These are phyloP conservation scores for Globisporangium lucens DNA, from an alignment of 352 stramenopile species.

Conservation along the genomic window DNA sequence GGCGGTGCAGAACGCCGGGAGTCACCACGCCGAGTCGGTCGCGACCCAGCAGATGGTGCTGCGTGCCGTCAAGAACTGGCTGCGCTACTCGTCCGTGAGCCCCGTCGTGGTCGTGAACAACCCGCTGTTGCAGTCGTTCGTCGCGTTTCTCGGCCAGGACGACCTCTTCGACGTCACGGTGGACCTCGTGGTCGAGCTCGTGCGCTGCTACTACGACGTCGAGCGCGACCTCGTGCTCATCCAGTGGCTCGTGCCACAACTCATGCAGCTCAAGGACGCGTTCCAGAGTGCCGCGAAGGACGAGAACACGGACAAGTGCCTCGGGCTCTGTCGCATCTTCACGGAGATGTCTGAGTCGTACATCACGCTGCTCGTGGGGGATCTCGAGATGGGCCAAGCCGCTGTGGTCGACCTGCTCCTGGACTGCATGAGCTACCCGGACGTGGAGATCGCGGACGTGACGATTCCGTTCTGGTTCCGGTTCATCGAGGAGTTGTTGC, in stretches of 20 bases:
- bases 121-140: slow-evolving; percentile 61
- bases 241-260: slow-evolving; percentile 74
- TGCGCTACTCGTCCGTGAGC: slow-evolving; percentile 48
- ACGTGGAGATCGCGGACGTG: slow-evolving; percentile 78
- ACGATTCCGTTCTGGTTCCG: slow-evolving; percentile 85
- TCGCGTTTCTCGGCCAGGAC: slow-evolving; percentile 59
- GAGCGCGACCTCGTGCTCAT: slow-evolving; percentile 50
- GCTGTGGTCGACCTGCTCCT: slow-evolving; percentile 80
- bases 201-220: slow-evolving; percentile 54
- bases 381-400: slow-evolving; percentile 51
- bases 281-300: slow-evolving; percentile 47
- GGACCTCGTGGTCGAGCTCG: slow-evolving; percentile 79
- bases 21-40: slow-evolving; percentile 20
- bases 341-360: slow-evolving; percentile 89
- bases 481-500: slow-evolving; percentile 52
- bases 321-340: slow-evolving; percentile 86
- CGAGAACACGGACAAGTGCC: slow-evolving; percentile 73
- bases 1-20: slow-evolving; percentile 18
- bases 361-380: slow-evolving; percentile 70
- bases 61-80: slow-evolving; percentile 56
- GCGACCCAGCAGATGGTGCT: slow-evolving; percentile 59
- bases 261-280: slow-evolving; percentile 58
- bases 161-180: slow-evolving; percentile 84
- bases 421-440: slow-evolving; percentile 83
- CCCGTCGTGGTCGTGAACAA: slow-evolving; percentile 51